Evolutionary conservation across 208 protist species (phyloP), one percentile per base, ranked within the genome.

Genomic region (Kentomonas sorsogonicus): DNA sequence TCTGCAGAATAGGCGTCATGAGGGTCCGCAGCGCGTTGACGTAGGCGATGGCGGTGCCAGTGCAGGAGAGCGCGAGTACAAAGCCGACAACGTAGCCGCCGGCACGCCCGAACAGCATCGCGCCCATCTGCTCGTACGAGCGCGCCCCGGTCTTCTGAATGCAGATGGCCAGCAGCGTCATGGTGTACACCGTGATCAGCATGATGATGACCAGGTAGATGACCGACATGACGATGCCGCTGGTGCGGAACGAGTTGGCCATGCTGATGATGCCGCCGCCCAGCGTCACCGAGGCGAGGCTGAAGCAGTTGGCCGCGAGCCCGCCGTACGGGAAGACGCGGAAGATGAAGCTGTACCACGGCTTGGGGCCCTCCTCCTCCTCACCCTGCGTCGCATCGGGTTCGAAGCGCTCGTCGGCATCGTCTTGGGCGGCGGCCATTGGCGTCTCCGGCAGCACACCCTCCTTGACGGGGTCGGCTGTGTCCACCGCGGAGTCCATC

Each of bases 31-130:
- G 53, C 13, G 82, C 79, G 45, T 79, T 86, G 34, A 94, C 64
- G 74, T 94, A 94, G 13, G 71, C 79, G 22, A 94, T 74, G 0
- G 74, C 69, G 1, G 84, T 77, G 26, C 87, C 84, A 23, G 86
- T 63, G 34, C 74, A 91, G 31, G 85, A 86, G 18, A 86, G 41
- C 50, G 53, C 75, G 22, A 79, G 68, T 25, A 91, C 70, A 15
- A 61, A 53, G n/a, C 76, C 81, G 10, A 89, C 82, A 59, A 94
- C 85, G 55, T 85, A 81, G 48, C 74, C 80, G 45, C 74, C 72
- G 15, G 69, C 53, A 4, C 51, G 54, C 0, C 87, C 82, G 9
- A 91, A 69, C 2, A 91, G 55, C 10, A 47, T 34, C 3, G 46
- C 55, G 2, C 73, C 76, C 50, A 84, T 73, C 4, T 63, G 45